Conservation (phyloP, 495 filamentous ascomycete genomes). For the Aspergillus funiculosus region DNA sequence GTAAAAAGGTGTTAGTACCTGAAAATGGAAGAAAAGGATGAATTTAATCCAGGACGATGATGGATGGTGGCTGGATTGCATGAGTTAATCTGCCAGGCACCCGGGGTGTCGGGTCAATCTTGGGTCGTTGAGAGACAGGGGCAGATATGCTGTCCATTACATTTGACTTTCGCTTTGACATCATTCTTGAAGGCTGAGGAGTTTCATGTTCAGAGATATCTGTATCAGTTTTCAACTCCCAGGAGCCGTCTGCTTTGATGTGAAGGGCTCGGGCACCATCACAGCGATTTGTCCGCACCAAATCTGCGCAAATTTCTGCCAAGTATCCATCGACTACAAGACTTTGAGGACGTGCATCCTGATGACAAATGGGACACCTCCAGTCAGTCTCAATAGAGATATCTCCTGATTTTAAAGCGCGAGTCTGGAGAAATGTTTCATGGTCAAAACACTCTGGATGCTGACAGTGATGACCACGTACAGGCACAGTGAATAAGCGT, state of each 20-base stretch:
- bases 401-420: conserved; percentile 42
- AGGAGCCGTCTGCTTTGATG: conserved; percentile 53
- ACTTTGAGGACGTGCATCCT: conserved; percentile 64
- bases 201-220: conserved; percentile 13
- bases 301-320: conserved; percentile 44
- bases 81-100: not conserved
- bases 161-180: conserved; percentile 11
- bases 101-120: conserved; percentile 9
- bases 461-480: conserved; percentile 53
- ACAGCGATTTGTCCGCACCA: conserved; percentile 36
- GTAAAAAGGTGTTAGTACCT: too few relatives aligned
- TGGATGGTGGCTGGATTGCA: conserved; percentile 12
- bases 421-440: conserved; percentile 66
- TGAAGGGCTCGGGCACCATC: conserved; percentile 51
- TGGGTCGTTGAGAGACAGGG: conserved; percentile 12
- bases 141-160: not conserved
- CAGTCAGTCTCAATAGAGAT: conserved; percentile 65
- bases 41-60: conserved; percentile 35
- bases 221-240: conserved; percentile 39
- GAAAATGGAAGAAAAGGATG: not conserved
- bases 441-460: conserved; percentile 90
- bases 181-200: not conserved
- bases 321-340: conserved; percentile 69
- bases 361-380: conserved; percentile 73
- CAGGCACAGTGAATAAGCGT: conserved; percentile 63